Conservation (phyloP, 352 stramenopile genomes). For the Pythium aphanidermatum region DNA sequence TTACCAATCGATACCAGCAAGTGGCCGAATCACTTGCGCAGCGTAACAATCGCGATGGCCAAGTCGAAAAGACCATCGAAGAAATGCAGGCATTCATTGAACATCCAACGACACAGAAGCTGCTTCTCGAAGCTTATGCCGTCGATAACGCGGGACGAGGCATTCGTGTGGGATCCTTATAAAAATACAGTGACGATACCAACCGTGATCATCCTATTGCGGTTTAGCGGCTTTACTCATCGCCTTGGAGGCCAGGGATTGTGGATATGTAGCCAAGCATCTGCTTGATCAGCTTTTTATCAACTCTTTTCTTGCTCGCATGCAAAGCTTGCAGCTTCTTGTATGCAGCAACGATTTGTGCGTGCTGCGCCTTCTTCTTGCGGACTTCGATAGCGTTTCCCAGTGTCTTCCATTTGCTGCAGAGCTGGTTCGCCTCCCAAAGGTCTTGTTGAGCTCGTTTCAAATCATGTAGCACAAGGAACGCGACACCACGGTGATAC, state of each 20-base stretch:
- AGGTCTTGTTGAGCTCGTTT: slow-evolving; percentile 59
- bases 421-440: slow-evolving; percentile 55
- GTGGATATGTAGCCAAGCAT: slow-evolving; percentile 77
- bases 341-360: slow-evolving; percentile 58
- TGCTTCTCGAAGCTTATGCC: slow-evolving; percentile 54
- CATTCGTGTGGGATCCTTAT: slow-evolving; percentile 61
- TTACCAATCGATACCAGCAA: slow-evolving; percentile 63
- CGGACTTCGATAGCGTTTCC: slow-evolving; percentile 18
- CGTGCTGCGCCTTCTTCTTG: slow-evolving; percentile 32
- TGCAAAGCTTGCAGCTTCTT: slow-evolving; percentile 66
- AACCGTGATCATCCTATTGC: slow-evolving; percentile 9
- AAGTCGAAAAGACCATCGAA: slow-evolving; percentile 65
- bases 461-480: slow-evolving; percentile 59
- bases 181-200: slow-evolving; percentile 1
- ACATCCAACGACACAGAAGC: slow-evolving; percentile 51
- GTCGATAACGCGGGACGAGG: slow-evolving; percentile 58
- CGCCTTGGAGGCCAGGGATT: slow-evolving; percentile 49
- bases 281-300: slow-evolving; percentile 81
- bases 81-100: slow-evolving; percentile 76
- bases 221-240: neutral
- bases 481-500: slow-evolving; percentile 62
- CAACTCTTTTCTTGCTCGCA: slow-evolving; percentile 68
- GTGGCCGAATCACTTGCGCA: slow-evolving; percentile 65
- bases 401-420: slow-evolving; percentile 34
- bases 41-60: slow-evolving; percentile 50